Evolutionary conservation across 768 basidiomycete species (phyloP), one percentile per base, ranked within the genome.

Genomic region (Psilocybe cyanescens): DNA sequence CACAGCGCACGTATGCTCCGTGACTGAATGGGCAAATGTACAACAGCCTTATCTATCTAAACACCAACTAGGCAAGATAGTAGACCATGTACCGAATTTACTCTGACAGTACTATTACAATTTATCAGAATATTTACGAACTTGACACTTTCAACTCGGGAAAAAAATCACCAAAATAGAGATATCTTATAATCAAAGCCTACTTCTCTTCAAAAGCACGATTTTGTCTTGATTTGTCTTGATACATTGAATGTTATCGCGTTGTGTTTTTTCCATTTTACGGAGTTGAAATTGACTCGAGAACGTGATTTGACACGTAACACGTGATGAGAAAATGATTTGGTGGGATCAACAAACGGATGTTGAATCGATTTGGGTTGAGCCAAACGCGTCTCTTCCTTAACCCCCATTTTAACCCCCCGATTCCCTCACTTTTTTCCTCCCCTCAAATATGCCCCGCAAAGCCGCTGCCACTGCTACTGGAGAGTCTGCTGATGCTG

Each of bases 381-480:
- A 65, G 14, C 62, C 57, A 62, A 75, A 71, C 73, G 73, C 74
- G 72, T 72, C 70, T 67, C 65, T 67, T 67, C 60, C 67, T 63
- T 67, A 61, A 64, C 66, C 62, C 67, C 67, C 67, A 68, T 62
- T 66, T 67, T 65, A 51, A 57, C 55, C 59, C 57, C 64, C 53
- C 61, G 35, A 49, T 54, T 58, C 63, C n/a, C 56, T 14, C 31
- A 41, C 29, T 49, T 57, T 50, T 51, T 62, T 57, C n/a, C 48
- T 47, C 41, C 17, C 55, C 60, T 39, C 31, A 28, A 71, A 65
- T 64, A 91, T 91, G 90, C 88, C 90, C 65, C 86, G 89, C 69
- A 91, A 90, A 84, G 81, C 88, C 52, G 84, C 84, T 29, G 75
- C 81, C 50, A 65, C 81, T 52, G 66, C 83, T 49, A 61, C 81